Conservation (phyloP, 805 yeast species). For the Cyberlindnera saturnus region DNA sequence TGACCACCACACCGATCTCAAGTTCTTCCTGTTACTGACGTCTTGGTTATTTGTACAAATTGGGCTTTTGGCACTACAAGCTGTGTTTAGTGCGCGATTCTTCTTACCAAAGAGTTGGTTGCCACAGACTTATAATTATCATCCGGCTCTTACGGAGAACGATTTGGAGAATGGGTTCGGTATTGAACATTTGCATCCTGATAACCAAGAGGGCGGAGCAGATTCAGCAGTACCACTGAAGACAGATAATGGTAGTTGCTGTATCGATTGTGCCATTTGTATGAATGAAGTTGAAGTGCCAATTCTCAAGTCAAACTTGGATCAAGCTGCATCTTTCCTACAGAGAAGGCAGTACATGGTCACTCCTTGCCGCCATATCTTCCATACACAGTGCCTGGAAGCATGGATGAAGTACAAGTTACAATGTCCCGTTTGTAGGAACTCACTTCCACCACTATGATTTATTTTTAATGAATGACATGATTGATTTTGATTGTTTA, state of each 20-base stretch:
- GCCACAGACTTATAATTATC: constrained; percentile 84
- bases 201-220: constrained; percentile 26
- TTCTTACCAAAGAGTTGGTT: constrained; percentile 69
- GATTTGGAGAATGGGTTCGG: constrained; percentile 64
- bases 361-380: constrained; percentile 88
- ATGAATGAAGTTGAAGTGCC: constrained; percentile 73
- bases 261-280: constrained; percentile 83
- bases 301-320: constrained; percentile 26
- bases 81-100: constrained; percentile 70
- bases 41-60: constrained; percentile 62
- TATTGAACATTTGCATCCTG: constrained; percentile 32
- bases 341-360: constrained; percentile 55
- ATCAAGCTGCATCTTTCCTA: constrained; percentile 18
- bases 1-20: constrained; percentile 58
- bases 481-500: constrained; percentile 31
- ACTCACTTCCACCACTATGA: constrained; percentile 75
- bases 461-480: neutral
- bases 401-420: constrained; percentile 90
- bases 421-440: constrained; percentile 92
- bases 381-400: constrained; percentile 85
- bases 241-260: constrained; percentile 31
- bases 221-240: neutral
- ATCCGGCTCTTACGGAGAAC: constrained; percentile 51
- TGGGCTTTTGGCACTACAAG: constrained; percentile 52
- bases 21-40: constrained; percentile 39